Percentiles rank a stretch among this genome's conserved stretches.
Evolutionary conservation across 2,329 filamentous ascomycete genomes (phyloP).

Genomic region (Escovopsis sp.): DNA sequence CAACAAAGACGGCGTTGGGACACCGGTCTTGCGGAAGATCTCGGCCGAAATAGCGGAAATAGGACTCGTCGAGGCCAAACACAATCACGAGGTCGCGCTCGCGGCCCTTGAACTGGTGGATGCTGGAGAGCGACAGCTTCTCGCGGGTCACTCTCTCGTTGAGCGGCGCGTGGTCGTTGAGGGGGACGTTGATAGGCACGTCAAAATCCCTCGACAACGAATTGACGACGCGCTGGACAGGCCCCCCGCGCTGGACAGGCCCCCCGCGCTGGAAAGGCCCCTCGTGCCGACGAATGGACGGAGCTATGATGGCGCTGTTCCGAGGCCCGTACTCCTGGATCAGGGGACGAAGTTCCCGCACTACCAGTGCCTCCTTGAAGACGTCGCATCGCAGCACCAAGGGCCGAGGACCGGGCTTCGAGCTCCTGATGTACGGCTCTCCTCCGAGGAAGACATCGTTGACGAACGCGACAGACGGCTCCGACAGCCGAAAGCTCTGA

Average conservation of each 20-base stretch:
- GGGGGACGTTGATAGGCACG: neutral
- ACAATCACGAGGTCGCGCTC: constrained; percentile 16
- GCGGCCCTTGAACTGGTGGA: constrained; percentile 19
- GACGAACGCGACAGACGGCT: constrained; percentile 11
- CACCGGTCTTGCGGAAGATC: constrained; percentile 14
- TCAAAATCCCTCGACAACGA: neutral
- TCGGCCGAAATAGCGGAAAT: constrained; percentile 11
- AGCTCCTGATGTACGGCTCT: constrained; percentile 14
- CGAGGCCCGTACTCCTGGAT: constrained; percentile 1
- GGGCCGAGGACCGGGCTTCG: constrained; percentile 14
- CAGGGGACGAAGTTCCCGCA: neutral
- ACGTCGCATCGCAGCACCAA: constrained; percentile 11
- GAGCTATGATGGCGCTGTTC: constrained; percentile 2
- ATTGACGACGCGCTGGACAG: neutral
- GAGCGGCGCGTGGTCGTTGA: constrained; percentile 4
- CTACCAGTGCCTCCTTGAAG: constrained; percentile 5
- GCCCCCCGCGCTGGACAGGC: no score
- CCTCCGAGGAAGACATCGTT: constrained; percentile 13
- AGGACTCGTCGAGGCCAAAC: constrained; percentile 12
- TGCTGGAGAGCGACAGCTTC: constrained; percentile 16
- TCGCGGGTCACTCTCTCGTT: constrained; percentile 12
- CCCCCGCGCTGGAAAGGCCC: no score
- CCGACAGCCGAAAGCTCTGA: constrained; percentile 14
- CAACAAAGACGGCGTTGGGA: constrained; percentile 16
- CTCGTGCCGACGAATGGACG: neutral